These are phyloP conservation scores for Penicillium subrubescens DNA, from an alignment of 495 filamentous ascomycete genomes.

Conservation along the genomic window DNA sequence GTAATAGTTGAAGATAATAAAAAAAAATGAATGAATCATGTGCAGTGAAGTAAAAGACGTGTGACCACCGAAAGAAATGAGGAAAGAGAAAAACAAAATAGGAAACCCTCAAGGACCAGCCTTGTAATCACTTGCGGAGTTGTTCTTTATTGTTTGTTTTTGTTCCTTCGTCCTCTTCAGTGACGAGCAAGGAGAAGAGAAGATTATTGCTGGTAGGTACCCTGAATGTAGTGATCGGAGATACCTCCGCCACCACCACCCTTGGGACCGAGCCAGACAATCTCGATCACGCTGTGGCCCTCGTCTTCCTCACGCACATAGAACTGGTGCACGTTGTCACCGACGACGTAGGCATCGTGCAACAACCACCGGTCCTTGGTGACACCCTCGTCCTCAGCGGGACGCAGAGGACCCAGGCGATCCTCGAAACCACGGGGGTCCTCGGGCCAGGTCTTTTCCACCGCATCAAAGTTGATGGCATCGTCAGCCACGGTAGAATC, in stretches of 20 bases:
- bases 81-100: background rate
- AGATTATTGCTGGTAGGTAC: slow-evolving; percentile 34
- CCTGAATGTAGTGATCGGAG: slow-evolving; percentile 31
- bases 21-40: slow-evolving; percentile 37
- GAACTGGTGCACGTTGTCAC: slow-evolving; percentile 51
- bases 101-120: slow-evolving; percentile 30
- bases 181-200: background rate
- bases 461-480: slow-evolving; percentile 54
- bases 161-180: background rate
- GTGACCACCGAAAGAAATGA: slow-evolving; percentile 12
- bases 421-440: slow-evolving; percentile 52
- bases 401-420: slow-evolving; percentile 55
- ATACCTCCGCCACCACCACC: slow-evolving; percentile 45
- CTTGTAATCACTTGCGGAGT: slow-evolving; percentile 21
- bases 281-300: slow-evolving; percentile 50
- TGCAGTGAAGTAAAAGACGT: slow-evolving; percentile 38
- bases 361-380: slow-evolving; percentile 50
- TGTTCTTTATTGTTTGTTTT: background rate
- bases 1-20: slow-evolving; percentile 2
- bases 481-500: slow-evolving; percentile 45
- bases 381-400: slow-evolving; percentile 43
- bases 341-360: slow-evolving; percentile 44
- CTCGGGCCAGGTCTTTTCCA: slow-evolving; percentile 66
- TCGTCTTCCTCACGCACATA: slow-evolving; percentile 50
- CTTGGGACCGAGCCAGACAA: slow-evolving; percentile 53